Conservation (phyloP, 2,329 filamentous ascomycete genomes). For the Ophiocordyceps camponoti-rufipedis region DNA sequence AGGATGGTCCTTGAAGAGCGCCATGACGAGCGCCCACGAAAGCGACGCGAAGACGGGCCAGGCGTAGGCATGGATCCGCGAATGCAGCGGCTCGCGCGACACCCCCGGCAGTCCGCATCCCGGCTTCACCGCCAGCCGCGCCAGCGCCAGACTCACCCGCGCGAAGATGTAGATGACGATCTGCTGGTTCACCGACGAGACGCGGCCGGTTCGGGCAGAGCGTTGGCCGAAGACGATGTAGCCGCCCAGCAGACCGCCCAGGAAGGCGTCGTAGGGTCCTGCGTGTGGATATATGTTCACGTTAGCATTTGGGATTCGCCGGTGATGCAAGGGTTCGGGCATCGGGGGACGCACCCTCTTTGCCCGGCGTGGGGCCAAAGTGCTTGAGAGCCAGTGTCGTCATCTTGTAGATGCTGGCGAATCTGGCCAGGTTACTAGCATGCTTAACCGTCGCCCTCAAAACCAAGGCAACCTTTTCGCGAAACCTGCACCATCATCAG, state of each 20-base stretch:
- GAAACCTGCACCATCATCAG: constrained; percentile 27
- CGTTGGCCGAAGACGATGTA: constrained; percentile 76
- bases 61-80: constrained; percentile 46
- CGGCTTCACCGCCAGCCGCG: constrained; percentile 62
- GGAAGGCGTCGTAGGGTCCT: constrained; percentile 65
- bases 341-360: constrained; percentile 24
- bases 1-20: constrained; percentile 81
- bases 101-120: constrained; percentile 30
- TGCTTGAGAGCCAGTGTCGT: constrained; percentile 59
- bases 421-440: constrained; percentile 78
- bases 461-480: constrained; percentile 61
- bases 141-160: constrained; percentile 68
- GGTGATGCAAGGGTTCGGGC: neutral
- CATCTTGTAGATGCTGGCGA: constrained; percentile 79
- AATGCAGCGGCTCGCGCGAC: constrained; percentile 27
- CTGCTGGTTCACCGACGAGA: constrained; percentile 78
- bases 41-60: constrained; percentile 87
- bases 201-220: constrained; percentile 42
- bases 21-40: constrained; percentile 91
- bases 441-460: constrained; percentile 78
- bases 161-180: constrained; percentile 98
- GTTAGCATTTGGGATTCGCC: neutral
- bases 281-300: no score
- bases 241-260: constrained; percentile 74
- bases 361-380: constrained; percentile 36